Evolutionary conservation across 2,329 filamentous ascomycete genomes (phyloP).

Genomic region (Aspergillus ibericus): DNA sequence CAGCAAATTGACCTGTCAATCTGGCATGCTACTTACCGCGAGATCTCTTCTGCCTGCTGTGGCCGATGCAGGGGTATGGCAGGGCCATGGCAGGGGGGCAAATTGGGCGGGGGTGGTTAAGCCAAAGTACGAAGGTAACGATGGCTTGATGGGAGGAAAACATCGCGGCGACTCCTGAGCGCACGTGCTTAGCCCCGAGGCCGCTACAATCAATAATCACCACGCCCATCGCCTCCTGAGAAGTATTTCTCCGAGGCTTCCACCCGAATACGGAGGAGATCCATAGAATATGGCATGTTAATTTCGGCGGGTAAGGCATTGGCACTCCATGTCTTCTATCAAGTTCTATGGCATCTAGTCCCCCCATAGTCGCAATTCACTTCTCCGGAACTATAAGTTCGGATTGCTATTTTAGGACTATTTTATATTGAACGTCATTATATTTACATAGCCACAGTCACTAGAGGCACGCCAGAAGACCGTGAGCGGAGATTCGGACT

Average conservation of each 20-base stretch:
- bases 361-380: background rate
- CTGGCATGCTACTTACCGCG: background rate
- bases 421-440: constrained; percentile 1
- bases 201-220: background rate
- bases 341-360: background rate
- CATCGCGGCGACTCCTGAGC: background rate
- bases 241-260: background rate
- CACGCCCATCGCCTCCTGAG: background rate
- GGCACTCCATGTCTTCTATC: background rate
- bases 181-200: background rate
- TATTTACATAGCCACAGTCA: constrained; percentile 4
- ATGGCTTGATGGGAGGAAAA: background rate
- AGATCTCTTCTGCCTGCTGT: background rate
- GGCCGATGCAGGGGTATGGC: background rate
- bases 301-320: background rate
- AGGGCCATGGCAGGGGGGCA: background rate
- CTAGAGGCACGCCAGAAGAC: background rate
- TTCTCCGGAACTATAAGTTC: background rate
- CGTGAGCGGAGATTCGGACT: background rate
- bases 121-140: background rate
- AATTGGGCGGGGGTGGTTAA: background rate
- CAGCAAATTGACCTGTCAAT: background rate
- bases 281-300: background rate
- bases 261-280: background rate
- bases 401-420: constrained; percentile 3